Evolutionary conservation across 192 early-diverging fungal species (phyloP).

Genomic region (Coemansia interrupta): DNA sequence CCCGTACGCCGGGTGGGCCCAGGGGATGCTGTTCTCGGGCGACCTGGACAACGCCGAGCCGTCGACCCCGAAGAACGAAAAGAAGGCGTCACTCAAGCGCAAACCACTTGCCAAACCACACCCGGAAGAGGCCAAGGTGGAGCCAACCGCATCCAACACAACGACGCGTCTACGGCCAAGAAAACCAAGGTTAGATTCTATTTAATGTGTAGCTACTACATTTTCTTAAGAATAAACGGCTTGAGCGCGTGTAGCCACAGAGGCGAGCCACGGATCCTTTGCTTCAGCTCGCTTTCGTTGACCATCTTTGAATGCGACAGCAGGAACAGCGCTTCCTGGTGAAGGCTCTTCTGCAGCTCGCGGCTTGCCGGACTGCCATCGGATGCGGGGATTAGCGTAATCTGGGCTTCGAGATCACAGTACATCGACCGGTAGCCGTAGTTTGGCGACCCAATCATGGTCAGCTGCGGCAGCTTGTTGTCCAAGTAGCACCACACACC

Average conservation of each 20-base stretch:
- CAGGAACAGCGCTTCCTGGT: constrained; percentile 34
- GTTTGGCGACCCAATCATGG: constrained; percentile 90
- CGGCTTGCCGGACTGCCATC: constrained; percentile 36
- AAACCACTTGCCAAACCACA: constrained; percentile 5
- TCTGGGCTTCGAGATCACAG: constrained; percentile 88
- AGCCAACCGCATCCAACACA: background rate
- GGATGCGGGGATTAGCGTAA: constrained; percentile 70
- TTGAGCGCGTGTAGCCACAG: constrained; percentile 42
- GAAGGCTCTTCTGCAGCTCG: constrained; percentile 57
- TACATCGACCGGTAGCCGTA: constrained; percentile 87
- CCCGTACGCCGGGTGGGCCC: constrained; percentile 75
- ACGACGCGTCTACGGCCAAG: background rate
- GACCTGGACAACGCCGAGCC: constrained; percentile 26
- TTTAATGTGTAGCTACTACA: constrained; percentile 13
- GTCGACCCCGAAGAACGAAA: constrained; percentile 5
- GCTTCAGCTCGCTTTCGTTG: constrained; percentile 18
- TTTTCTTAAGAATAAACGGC: constrained; percentile 48
- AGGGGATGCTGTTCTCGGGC: constrained; percentile 58
- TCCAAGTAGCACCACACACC: constrained; percentile 74
- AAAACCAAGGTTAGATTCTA: background rate
- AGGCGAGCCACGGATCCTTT: constrained; percentile 29
- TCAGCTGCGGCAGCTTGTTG: constrained; percentile 62
- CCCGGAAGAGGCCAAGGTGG: background rate
- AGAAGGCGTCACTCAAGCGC: constrained; percentile 1
- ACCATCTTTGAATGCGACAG: constrained; percentile 35